Conservation (phyloP, 2,329 filamentous ascomycete genomes). For the Epichloe scottii region DNA sequence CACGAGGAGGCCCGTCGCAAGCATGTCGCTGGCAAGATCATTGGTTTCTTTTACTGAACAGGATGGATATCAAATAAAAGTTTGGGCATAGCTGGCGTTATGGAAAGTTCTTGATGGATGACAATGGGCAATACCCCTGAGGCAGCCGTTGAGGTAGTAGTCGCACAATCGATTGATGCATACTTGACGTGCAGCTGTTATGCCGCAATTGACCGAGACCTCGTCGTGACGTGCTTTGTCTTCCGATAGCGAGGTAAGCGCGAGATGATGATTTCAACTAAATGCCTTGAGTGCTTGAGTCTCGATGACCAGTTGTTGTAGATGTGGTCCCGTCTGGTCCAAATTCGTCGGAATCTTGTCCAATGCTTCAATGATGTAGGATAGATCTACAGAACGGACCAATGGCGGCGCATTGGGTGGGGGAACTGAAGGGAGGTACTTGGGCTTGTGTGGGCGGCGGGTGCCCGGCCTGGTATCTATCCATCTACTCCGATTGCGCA, state of each 20-base stretch:
- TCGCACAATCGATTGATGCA: constrained; percentile 16
- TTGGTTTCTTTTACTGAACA: constrained; percentile 95
- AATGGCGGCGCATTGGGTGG: too few species aligned
- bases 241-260: background rate
- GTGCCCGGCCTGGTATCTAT: too few species aligned
- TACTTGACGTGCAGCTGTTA: constrained; percentile 17
- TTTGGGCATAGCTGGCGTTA: constrained; percentile 26
- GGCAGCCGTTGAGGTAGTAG: constrained; percentile 19
- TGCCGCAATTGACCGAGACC: constrained; percentile 13
- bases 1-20: constrained; percentile 99
- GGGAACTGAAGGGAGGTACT: background rate
- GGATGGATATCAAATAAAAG: constrained; percentile 15
- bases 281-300: too few species aligned
- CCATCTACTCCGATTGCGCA: too few species aligned
- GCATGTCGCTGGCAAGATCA: constrained; percentile 98
- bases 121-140: constrained; percentile 25
- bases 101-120: constrained; percentile 17
- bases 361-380: too few species aligned
- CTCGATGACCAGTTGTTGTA: too few species aligned
- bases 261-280: too few species aligned
- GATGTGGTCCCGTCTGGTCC: too few species aligned
- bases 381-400: too few species aligned
- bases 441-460: background rate
- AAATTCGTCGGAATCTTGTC: too few species aligned
- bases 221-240: background rate